Base-by-base conservation (phyloP, 2,329 filamentous ascomycete species). In the Sporothrix pallida region DNA sequence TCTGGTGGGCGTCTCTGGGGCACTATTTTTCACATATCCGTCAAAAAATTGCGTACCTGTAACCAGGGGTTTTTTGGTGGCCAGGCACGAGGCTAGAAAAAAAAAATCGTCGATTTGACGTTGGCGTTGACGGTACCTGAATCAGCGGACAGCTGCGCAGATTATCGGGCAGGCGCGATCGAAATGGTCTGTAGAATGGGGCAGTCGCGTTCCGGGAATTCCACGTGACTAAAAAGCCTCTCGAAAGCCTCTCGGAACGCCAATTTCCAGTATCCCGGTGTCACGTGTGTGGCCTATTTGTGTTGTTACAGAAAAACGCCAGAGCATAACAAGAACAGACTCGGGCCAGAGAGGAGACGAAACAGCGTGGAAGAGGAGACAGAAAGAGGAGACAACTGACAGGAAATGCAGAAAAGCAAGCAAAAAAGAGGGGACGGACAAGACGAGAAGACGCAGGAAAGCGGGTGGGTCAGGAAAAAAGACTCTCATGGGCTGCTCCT, bases 201-300 rank as follows among this genome's bases (percentile, higher is more conserved):
- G 6, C 58, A 9, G 13, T 20, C 17, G 60, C 46, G 44, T 65
- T 56, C 70, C 31, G 31, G 31, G 1, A 8, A 5, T 67, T 9
- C 12, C 70, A 72, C 70, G 70, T 72, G 70, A 72, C 31, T 42
- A 48, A 31, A 50, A 31, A 10, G 20, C n/a, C n/a, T 15, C 37
- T 9, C 60, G 60, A n/a, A n/a, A 20, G 7, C 31, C 23, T 26
- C 23, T 26, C 23, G 23, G 23, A 26, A 26, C 26, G 26, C 58
- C 31, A 48, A 67, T 67, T 67, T 17, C 44, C 62, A 67, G 62
- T 48, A 12, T 31, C 68, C 71, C 37, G 62, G 31, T 6, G 20
- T 69, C 71, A 73, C 65, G 71, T 69, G 60, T 9, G 20, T 4
- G 20, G 15, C 20, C 2, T 50, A 58, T 58, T 37, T 7, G 7